Conservation (phyloP, 2,329 filamentous ascomycete genomes). For the Anisogramma anomala region DNA sequence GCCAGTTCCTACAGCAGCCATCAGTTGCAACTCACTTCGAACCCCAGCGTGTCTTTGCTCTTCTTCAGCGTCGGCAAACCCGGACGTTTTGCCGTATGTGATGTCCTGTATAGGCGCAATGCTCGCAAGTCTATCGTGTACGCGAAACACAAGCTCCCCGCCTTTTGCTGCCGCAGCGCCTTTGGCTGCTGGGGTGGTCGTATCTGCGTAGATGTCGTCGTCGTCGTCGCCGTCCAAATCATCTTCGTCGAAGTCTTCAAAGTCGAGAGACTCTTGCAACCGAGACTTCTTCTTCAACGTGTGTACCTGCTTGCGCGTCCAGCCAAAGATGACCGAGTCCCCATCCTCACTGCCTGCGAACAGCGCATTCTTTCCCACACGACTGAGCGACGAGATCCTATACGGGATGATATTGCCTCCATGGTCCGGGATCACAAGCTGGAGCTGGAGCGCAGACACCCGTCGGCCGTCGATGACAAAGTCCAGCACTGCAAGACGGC, state of each 20-base stretch:
- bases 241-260: conserved; percentile 37
- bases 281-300: conserved; percentile 52
- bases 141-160: conserved; percentile 58
- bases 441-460: conserved; percentile 74
- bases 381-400: conserved; percentile 56
- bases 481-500: conserved; percentile 60
- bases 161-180: conserved; percentile 33
- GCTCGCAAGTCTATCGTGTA: conserved; percentile 67
- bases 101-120: conserved; percentile 70
- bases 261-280: conserved; percentile 39
- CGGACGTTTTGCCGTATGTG: conserved; percentile 50
- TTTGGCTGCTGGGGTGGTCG: conserved; percentile 26
- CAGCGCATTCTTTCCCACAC: conserved; percentile 54
- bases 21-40: conserved; percentile 46
- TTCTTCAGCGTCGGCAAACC: conserved; percentile 33
- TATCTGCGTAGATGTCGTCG: conserved; percentile 53
- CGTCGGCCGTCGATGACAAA: conserved; percentile 86
- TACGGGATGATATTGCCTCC: conserved; percentile 52
- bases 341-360: conserved; percentile 80
- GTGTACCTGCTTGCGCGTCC: conserved; percentile 55
- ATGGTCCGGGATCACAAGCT: conserved; percentile 47
- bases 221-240: conserved; percentile 55
- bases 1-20: conserved; percentile 52
- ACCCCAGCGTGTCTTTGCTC: conserved; percentile 33
- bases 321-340: conserved; percentile 72